Evolutionary conservation across 108 stramenopile species (phyloP).

Genomic region (Tribonema minus): DNA sequence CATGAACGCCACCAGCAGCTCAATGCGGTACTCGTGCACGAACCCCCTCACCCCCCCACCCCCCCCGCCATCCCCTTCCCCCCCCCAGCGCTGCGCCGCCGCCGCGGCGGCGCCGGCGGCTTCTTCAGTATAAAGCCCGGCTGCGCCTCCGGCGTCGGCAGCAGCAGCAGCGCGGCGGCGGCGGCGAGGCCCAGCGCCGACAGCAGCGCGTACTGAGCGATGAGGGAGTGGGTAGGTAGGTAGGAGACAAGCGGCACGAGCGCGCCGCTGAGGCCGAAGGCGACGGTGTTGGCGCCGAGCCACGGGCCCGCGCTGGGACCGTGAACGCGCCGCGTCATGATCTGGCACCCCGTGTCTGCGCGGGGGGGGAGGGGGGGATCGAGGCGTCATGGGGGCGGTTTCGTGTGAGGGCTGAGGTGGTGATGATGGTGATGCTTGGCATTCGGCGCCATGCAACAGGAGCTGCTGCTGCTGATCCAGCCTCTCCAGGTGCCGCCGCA

Average conservation of each 20-base stretch:
- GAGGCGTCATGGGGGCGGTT: no score
- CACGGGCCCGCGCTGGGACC: slow-evolving; percentile 46
- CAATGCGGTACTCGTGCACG: slow-evolving; percentile 29
- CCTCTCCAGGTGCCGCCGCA: no score
- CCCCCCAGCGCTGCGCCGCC: neutral
- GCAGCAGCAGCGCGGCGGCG: neutral
- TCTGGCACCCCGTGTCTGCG: slow-evolving; percentile 46
- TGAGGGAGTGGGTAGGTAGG: slow-evolving; percentile 12
- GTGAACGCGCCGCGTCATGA: slow-evolving; percentile 51
- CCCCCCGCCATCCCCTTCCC: slow-evolving; percentile 1
- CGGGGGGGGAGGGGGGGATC: no score
- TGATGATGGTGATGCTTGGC: no score
- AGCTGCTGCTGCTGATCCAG: no score
- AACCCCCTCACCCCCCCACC: neutral
- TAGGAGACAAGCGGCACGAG: slow-evolving; percentile 33
- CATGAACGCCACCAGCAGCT: slow-evolving; percentile 16
- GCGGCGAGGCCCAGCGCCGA: no score
- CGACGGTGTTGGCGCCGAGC: slow-evolving; percentile 52
- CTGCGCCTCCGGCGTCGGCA: slow-evolving; percentile 1
- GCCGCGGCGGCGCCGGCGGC: neutral
- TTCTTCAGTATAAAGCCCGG: neutral
- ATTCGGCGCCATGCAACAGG: no score
- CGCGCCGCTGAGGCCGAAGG: slow-evolving; percentile 45
- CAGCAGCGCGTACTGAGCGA: slow-evolving; percentile 36
- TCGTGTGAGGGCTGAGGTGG: no score